Percentiles rank a stretch among this genome's conserved stretches.
phyloP scores from a whole-genome alignment of 768 basidiomycete genomes.

The Lactarius hatsudake region DNA sequence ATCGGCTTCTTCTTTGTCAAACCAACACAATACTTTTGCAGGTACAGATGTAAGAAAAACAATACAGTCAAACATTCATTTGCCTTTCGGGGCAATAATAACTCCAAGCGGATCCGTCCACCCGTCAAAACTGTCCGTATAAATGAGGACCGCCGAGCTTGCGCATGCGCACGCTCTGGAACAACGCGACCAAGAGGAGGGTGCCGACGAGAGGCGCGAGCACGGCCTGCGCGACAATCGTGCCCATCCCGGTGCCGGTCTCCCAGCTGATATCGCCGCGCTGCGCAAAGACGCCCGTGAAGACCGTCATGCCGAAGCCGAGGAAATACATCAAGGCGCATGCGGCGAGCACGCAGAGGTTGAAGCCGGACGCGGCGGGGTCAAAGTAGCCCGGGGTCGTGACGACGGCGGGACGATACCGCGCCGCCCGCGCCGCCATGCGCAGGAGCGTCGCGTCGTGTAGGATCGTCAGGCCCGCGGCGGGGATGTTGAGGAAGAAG shows the following conservation, averaged over 20 bases:
- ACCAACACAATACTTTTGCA: not conserved
- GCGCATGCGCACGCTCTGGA: not conserved
- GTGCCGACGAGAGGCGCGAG: not conserved
- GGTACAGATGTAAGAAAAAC: not conserved
- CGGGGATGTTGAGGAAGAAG: constrained; percentile 9
- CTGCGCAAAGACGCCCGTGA: not conserved
- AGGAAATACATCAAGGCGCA: constrained; percentile 10
- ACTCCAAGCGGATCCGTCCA: not conserved
- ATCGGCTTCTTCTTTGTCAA: not conserved
- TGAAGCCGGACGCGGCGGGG: constrained; percentile 7
- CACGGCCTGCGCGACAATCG: constrained; percentile 11
- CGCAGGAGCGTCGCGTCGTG: constrained; percentile 12
- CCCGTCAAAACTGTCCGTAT: constrained; percentile 5
- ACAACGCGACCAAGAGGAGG: not conserved
- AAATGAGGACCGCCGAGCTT: not conserved
- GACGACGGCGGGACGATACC: not conserved
- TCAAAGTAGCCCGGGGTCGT: not conserved
- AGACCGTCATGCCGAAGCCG: constrained; percentile 9
- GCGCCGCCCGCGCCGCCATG: not conserved
- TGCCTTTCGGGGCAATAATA: not conserved
- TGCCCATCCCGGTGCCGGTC: constrained; percentile 7
- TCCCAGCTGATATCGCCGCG: constrained; percentile 9
- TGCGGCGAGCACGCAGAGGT: constrained; percentile 1
- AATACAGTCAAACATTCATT: not conserved
- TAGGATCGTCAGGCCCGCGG: constrained; percentile 5